phyloP scores from a whole-genome alignment of 352 stramenopile species.

The Pythium dissotocum region DNA sequence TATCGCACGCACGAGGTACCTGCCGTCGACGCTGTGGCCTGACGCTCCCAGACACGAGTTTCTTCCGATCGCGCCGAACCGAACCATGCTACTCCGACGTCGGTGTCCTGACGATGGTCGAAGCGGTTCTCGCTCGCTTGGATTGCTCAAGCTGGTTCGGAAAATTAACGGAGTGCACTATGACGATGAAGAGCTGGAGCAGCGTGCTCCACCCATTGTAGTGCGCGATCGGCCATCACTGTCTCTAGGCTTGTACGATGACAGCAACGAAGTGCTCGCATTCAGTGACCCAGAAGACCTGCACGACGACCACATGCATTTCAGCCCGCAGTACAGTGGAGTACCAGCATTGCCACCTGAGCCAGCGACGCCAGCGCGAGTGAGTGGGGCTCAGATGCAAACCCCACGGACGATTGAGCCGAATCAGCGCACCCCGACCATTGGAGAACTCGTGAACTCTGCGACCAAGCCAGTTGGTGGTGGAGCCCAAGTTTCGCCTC shows the following conservation, averaged over 20 bases:
- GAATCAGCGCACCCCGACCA: neutral
- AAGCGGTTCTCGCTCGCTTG: conserved; percentile 40
- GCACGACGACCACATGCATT: conserved; percentile 44
- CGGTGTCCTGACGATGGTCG: conserved; percentile 12
- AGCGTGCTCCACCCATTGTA: neutral
- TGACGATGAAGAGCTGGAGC: conserved; percentile 19
- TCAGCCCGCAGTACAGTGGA: conserved; percentile 53
- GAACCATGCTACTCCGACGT: conserved; percentile 40
- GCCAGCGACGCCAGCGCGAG: conserved; percentile 10
- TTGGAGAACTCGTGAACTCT: neutral
- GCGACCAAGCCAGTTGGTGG: neutral
- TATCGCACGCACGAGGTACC: conserved; percentile 50
- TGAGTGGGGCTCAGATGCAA: neutral
- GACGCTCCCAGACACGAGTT: conserved; percentile 36
- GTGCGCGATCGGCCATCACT: neutral
- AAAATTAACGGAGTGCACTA: conserved; percentile 49
- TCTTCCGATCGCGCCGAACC: conserved; percentile 42
- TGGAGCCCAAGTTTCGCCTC: conserved; percentile 7
- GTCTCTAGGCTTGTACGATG: neutral
- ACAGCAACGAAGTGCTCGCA: conserved; percentile 28
- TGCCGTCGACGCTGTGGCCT: conserved; percentile 37
- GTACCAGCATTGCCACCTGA: neutral
- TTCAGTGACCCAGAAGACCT: conserved; percentile 32
- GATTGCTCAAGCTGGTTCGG: conserved; percentile 49
- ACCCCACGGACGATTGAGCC: neutral